Evolutionary conservation across 495 filamentous ascomycete genomes (phyloP), one percentile per base, ranked within the genome.

Genomic region (Penicillium diatomitis): DNA sequence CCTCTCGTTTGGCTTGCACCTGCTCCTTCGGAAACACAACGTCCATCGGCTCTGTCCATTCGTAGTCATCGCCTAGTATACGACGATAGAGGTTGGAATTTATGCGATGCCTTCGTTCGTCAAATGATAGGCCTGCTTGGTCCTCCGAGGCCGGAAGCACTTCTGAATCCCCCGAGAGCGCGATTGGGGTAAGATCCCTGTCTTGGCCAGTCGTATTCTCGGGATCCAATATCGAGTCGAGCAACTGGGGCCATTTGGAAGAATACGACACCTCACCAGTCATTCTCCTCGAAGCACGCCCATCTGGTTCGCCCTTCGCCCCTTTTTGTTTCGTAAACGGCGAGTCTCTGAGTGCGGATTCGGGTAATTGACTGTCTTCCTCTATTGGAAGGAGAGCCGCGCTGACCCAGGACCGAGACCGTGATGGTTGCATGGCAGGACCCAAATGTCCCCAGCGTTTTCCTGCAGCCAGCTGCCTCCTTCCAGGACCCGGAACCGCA

Each of bases 321-420:
- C 44, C 31, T 32, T 33, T 5, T 33, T 44, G 31, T 44, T 44
- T 32, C 31, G 30, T 32, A 5, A 8, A 4, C 34, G 31, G 32
- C 7, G 30, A 34, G 32, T 44, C 34, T 44, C 20, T 20, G 20
- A 20, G 20, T 20, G 41, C 12, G 31, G 32, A 44, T 4, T 44
- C 31, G 4, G 12, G 41, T 33, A 32, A 30, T 32, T 32, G 41
- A 2, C 52, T 40, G 8, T 50, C 34, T 9, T 61, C 41, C 8
- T 47, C 47, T 9, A 48, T 47, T 7, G 52, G 60, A 47, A 63
- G 58, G 37, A 61, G 42, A 28, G 53, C 62, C 31, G 59, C 60
- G 35, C 57, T 61, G 32, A 70, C 61, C 62, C 67, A 64, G 38
- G 60, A 60, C 47, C 57, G 61, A 36, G 60, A 41, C 32, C 46